Base-by-base conservation (phyloP, 352 stramenopile species). In the Pythium periplocum region DNA sequence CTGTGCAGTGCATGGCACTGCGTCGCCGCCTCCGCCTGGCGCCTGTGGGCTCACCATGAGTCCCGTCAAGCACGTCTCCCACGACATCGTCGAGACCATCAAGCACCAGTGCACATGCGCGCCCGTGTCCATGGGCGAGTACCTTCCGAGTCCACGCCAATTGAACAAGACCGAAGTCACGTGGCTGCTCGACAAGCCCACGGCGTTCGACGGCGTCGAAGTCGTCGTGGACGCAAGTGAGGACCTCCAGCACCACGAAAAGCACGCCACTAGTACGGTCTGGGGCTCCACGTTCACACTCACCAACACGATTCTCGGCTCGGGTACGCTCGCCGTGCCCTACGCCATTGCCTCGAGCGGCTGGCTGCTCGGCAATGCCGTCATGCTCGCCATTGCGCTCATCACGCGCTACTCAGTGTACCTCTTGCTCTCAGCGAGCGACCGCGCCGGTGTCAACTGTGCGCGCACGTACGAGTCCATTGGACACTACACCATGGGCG, bases 41-140 rank as follows among this genome's bases (percentile, higher is more conserved):
- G 17, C 17, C 17, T 26, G 17, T 26, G 17, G 17, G 17, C 9
- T 51, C 6, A 42, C 48, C 26, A 31, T 45, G 6, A 47, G 54
- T 45, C 57, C 57, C 3, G 44, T 63, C 10, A 17, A 35, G 9
- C 49, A 61, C 44, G 68, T 65, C 45, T 78, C 72, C 17, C 61
- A 76, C 7, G 75, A 86, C 58, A 74, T 86, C 39, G 12, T 83
- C 11, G 70, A 80, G 36, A 72, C 68, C 12, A 60, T 86, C 58
- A 80, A 77, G 59, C 68, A 86, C 66, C 75, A 86, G 64, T 83
- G 71, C 66, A 71, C 76, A 58, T 83, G 70, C 49, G 68, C 67
- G 34, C 77, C 79, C 8, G 67, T 90, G 48, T 90, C 79, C 48
- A 90, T 90, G 79, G 79, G 79, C 47, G 79, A 90, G 66, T 90